A percentile compares a stretch with the other conserved stretches of the same genome.
These are phyloP conservation scores for Trichoderma atrobrunneum DNA, from an alignment of 2,329 filamentous ascomycete species.

Conservation along the genomic window DNA sequence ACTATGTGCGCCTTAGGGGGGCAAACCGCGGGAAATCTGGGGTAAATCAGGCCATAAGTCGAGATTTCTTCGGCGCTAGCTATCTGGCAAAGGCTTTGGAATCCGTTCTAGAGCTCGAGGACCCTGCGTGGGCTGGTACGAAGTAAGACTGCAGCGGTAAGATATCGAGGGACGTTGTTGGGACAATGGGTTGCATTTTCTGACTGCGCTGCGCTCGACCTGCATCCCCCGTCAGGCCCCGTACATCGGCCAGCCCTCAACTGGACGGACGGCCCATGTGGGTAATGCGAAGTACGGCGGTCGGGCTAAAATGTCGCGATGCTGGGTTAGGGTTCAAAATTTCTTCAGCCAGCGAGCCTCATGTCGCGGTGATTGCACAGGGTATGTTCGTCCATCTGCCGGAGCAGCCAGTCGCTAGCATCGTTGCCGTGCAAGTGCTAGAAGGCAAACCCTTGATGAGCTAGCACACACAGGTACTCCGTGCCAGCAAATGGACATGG, in stretches of 20 bases:
- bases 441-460: background rate
- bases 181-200: conserved; percentile 4
- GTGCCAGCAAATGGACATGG: background rate
- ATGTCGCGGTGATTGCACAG: background rate
- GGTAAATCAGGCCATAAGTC: conserved; percentile 17
- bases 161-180: background rate
- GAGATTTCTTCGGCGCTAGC: conserved; percentile 13
- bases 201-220: background rate
- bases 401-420: background rate
- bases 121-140: background rate
- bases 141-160: background rate
- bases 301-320: conserved; percentile 16
- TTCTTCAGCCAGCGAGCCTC: background rate
- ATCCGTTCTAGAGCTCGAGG: conserved; percentile 8
- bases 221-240: conserved; percentile 2
- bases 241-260: background rate
- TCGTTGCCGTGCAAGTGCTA: background rate
- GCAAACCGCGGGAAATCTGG: conserved; percentile 16
- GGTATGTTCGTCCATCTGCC: background rate
- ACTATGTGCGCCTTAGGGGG: background rate
- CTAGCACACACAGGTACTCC: background rate
- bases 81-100: background rate
- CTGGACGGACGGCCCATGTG: background rate
- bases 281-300: conserved; percentile 7
- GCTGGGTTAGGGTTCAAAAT: conserved; percentile 5